Conservation (phyloP, 495 filamentous ascomycete species). For the Trichoderma reesei region DNA sequence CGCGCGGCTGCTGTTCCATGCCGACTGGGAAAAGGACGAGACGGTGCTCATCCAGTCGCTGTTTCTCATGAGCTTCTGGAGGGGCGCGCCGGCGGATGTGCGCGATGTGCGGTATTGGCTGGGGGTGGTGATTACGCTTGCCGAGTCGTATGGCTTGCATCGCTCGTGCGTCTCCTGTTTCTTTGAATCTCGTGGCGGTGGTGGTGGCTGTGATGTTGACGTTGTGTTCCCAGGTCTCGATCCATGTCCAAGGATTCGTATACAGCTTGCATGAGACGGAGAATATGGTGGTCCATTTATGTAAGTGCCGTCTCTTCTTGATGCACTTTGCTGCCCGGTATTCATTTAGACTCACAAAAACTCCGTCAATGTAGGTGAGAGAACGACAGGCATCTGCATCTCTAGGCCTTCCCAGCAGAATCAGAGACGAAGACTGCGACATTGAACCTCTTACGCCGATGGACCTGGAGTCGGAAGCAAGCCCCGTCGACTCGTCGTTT, state of each 20-base stretch:
- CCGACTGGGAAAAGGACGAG: slow-evolving; percentile 63
- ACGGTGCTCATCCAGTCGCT: slow-evolving; percentile 60
- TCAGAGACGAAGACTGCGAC: slow-evolving; percentile 42
- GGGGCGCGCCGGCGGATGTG: slow-evolving; percentile 63
- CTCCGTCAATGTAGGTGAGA: slow-evolving; percentile 31
- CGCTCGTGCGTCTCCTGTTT: slow-evolving; percentile 2
- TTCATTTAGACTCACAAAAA: too few relatives aligned
- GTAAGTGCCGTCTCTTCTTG: slow-evolving; percentile 16
- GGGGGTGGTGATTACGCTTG: slow-evolving; percentile 59
- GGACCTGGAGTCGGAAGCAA: slow-evolving; percentile 26
- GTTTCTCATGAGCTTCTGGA: slow-evolving; percentile 66
- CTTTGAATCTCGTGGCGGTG: neutral
- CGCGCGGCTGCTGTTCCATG: slow-evolving; percentile 47
- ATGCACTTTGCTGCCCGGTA: too few relatives aligned
- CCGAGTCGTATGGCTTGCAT: slow-evolving; percentile 18
- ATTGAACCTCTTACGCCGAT: slow-evolving; percentile 28
- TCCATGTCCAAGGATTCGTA: slow-evolving; percentile 1
- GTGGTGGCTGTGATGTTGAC: neutral
- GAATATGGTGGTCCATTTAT: slow-evolving; percentile 43
- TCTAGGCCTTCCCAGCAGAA: slow-evolving; percentile 47
- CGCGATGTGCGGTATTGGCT: slow-evolving; percentile 73
- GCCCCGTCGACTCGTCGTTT: neutral
- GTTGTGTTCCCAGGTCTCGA: neutral
- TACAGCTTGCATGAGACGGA: slow-evolving; percentile 24
- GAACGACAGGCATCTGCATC: slow-evolving; percentile 50